Evolutionary conservation across 441 rosid genomes (phyloP).

Genomic region (Gossypium laxum): DNA sequence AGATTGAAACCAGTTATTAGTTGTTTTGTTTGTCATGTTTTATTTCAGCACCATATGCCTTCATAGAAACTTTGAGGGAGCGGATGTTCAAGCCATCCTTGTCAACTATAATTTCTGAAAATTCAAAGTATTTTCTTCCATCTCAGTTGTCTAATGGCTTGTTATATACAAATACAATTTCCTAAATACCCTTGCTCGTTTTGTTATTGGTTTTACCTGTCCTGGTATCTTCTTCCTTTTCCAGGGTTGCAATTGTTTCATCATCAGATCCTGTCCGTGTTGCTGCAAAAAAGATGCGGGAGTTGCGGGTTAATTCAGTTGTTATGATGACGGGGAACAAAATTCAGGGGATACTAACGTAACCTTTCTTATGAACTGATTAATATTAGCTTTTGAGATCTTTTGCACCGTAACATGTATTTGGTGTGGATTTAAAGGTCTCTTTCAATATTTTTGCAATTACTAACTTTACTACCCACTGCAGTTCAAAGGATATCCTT

Average conservation of each 20-base stretch:
- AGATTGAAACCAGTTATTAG: neutral
- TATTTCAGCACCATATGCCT: slow-evolving; percentile 54
- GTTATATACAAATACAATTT: slow-evolving; percentile 3
- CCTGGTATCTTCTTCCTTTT: slow-evolving; percentile 13
- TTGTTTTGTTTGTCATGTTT: slow-evolving; percentile 2
- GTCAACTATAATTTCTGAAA: slow-evolving; percentile 71
- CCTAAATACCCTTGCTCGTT: neutral
- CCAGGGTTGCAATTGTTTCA: slow-evolving; percentile 60
- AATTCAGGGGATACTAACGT: slow-evolving; percentile 79
- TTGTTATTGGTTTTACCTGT: slow-evolving; percentile 16
- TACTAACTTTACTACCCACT: slow-evolving; percentile 6
- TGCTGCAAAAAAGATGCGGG: slow-evolving; percentile 81
- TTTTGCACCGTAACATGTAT: neutral
- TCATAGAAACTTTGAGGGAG: slow-evolving; percentile 83
- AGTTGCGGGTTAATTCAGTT: slow-evolving; percentile 64
- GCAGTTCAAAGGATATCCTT: slow-evolving; percentile 86
- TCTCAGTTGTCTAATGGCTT: neutral
- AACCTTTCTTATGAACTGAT: slow-evolving; percentile 20
- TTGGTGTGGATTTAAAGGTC: neutral
- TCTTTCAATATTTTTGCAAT: neutral
- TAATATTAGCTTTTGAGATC: neutral
- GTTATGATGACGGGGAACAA: slow-evolving; percentile 51
- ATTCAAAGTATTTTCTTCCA: slow-evolving; percentile 34
- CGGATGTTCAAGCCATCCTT: slow-evolving; percentile 87
- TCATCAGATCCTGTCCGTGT: slow-evolving; percentile 75